Conservation (phyloP, 176 grass and related monocot genomes). For the Raddia distichophylla region DNA sequence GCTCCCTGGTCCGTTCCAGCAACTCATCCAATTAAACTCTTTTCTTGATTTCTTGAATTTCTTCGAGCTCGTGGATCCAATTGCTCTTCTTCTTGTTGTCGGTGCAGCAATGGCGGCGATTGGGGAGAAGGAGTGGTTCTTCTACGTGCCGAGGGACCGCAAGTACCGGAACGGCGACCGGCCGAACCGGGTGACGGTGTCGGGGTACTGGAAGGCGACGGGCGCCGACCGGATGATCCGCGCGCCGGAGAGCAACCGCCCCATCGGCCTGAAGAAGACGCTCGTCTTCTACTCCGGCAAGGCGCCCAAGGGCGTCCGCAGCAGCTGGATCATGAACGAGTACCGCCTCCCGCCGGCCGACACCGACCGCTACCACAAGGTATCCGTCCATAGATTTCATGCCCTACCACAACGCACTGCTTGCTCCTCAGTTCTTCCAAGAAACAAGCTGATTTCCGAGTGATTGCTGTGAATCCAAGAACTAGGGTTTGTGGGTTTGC, state of each 20-base stretch:
- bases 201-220: constrained; percentile 99
- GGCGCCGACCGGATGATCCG: constrained; percentile 85
- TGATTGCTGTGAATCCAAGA: background rate
- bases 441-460: background rate
- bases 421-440: background rate
- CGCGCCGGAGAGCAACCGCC: constrained; percentile 55
- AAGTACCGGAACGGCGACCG: constrained; percentile 98
- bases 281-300: constrained; percentile 99
- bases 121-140: constrained; percentile 99
- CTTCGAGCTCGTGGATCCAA: background rate
- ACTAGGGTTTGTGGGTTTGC: constrained; percentile 39
- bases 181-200: constrained; percentile 90
- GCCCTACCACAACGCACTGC: background rate
- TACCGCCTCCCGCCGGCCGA: constrained; percentile 74
- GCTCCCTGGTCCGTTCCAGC: constrained; percentile 65
- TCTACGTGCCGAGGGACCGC: constrained; percentile 92
- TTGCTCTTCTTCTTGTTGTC: background rate
- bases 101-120: constrained; percentile 77
- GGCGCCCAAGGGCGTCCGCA: constrained; percentile 87
- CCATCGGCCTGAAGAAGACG: constrained; percentile 95
- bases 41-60: background rate
- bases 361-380: constrained; percentile 77
- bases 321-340: constrained; percentile 99
- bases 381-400: background rate
- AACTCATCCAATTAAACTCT: no score